Evolutionary conservation across 208 protist species (phyloP).

Genomic region (Trypanosoma lewisi): DNA sequence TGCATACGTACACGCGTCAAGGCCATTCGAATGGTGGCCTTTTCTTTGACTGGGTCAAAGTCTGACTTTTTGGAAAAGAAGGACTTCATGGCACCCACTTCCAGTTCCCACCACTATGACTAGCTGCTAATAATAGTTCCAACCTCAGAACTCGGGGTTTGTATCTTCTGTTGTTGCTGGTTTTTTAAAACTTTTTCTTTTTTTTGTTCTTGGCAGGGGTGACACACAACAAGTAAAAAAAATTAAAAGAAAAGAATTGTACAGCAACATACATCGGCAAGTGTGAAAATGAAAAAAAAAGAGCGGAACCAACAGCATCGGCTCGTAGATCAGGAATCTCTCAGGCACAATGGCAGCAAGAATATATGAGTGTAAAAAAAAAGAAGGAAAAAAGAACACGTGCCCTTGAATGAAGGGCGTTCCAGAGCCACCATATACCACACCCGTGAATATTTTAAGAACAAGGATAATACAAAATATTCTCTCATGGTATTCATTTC

Average conservation of each 20-base stretch:
- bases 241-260: too few species aligned
- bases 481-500: neutral
- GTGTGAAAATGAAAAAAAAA: too few species aligned
- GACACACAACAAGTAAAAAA: too few species aligned
- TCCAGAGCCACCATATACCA: neutral
- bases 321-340: too few species aligned
- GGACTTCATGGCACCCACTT: constrained; percentile 7
- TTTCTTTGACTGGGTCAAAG: constrained; percentile 73
- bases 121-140: neutral
- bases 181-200: neutral
- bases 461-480: neutral
- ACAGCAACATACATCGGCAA: too few species aligned
- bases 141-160: neutral
- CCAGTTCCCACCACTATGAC: neutral
- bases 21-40: constrained; percentile 82
- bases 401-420: neutral
- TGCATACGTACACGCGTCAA: constrained; percentile 83
- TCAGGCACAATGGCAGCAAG: too few species aligned
- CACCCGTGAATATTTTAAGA: neutral
- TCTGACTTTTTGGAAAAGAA: constrained; percentile 41
- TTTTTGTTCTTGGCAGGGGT: neutral
- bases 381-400: constrained; percentile 1
- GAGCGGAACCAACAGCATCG: too few species aligned
- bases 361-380: too few species aligned
- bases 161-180: neutral